Evolutionary conservation across 1,284 basidiomycete species (phyloP).

Genomic region (Pisolithus thermaeus): DNA sequence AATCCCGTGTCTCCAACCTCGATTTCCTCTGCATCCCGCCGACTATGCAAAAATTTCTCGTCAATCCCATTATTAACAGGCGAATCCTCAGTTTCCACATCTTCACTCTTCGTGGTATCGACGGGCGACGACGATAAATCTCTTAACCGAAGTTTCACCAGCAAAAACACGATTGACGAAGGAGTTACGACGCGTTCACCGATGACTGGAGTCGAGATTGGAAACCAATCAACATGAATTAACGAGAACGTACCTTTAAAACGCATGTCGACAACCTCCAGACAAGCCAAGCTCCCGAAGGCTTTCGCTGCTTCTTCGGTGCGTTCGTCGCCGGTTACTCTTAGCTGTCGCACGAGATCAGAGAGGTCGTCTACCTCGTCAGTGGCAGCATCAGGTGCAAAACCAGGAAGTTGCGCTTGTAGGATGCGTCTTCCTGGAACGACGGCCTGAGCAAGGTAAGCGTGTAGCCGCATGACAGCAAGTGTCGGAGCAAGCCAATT

Average conservation of each 20-base stretch:
- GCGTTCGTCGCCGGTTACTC: constrained; percentile 48
- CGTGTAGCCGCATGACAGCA: constrained; percentile 77
- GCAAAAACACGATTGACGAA: constrained; percentile 83
- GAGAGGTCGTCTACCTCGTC: constrained; percentile 29
- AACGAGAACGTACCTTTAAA: constrained; percentile 70
- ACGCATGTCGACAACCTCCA: constrained; percentile 79
- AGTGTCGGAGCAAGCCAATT: constrained; percentile 89
- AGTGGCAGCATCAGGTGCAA: constrained; percentile 45
- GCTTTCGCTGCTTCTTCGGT: constrained; percentile 63
- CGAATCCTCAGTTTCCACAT: constrained; percentile 43
- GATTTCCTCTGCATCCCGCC: constrained; percentile 60
- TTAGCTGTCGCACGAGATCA: constrained; percentile 45
- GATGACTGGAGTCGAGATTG: constrained; percentile 58
- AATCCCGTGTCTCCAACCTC: constrained; percentile 46
- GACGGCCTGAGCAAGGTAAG: constrained; percentile 83
- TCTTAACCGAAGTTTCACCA: constrained; percentile 74
- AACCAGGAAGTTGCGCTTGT: constrained; percentile 70
- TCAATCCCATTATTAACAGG: constrained; percentile 54
- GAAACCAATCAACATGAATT: background rate
- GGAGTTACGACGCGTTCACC: constrained; percentile 89
- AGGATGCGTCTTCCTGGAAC: constrained; percentile 45
- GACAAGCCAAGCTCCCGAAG: constrained; percentile 68
- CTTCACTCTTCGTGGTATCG: constrained; percentile 27
- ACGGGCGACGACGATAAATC: constrained; percentile 32
- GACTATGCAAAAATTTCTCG: constrained; percentile 60